These are phyloP conservation scores for Solanum appendiculatum DNA, from an alignment of 257 asterid genomes.

Conservation along the genomic window DNA sequence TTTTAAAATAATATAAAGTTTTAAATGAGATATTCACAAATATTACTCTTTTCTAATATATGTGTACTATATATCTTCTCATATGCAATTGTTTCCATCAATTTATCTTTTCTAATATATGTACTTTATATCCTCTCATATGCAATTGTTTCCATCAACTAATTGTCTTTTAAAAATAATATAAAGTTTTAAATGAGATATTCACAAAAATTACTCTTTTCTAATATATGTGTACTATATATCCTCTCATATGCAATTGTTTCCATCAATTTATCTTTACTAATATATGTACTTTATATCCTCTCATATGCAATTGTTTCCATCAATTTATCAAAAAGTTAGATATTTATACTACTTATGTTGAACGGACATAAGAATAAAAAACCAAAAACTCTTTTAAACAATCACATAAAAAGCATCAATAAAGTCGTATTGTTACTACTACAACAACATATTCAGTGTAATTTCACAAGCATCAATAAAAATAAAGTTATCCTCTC, in stretches of 20 bases:
- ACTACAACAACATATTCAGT: too few relatives aligned
- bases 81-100: background rate
- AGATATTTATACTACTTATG: background rate
- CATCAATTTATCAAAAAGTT: background rate
- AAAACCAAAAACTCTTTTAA: background rate
- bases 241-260: background rate
- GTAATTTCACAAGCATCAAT: too few relatives aligned
- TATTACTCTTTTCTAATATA: background rate
- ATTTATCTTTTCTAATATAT: background rate
- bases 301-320: background rate
- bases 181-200: background rate
- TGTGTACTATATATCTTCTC: background rate
- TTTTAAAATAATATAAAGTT: too few relatives aligned
- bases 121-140: background rate
- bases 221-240: background rate
- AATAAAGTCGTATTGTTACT: background rate
- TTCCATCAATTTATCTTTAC: background rate
- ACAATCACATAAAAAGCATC: background rate
- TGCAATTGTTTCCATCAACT: background rate
- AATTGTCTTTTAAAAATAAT: too few relatives aligned
- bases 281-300: background rate
- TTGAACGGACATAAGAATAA: background rate
- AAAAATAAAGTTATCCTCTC: too few relatives aligned
- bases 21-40: background rate
- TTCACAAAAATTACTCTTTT: background rate